Percentiles rank a stretch among this genome's conserved stretches.
These are phyloP conservation scores for Dioszegia hungarica DNA, from an alignment of 768 basidiomycete genomes.

Conservation along the genomic window DNA sequence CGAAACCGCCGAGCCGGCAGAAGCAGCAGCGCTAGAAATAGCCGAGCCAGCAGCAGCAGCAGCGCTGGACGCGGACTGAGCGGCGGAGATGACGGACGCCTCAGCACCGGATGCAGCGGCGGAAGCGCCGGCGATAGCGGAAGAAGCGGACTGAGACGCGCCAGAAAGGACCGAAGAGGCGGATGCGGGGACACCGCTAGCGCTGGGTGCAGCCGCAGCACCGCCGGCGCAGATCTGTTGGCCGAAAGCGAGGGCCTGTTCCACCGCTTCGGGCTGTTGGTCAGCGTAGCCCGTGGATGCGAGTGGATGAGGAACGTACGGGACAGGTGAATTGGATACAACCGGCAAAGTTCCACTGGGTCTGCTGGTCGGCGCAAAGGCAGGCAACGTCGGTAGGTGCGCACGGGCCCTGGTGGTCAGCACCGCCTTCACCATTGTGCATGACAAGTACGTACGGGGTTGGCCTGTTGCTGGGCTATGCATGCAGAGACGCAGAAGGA, in stretches of 20 bases:
- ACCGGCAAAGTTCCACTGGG: constrained; percentile 6
- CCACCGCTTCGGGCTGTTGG: neutral
- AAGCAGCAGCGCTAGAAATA: neutral
- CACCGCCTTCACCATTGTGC: neutral
- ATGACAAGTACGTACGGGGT: neutral
- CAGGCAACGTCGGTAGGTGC: neutral
- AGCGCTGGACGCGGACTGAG: neutral
- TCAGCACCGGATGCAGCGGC: neutral
- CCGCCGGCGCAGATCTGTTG: constrained; percentile 1
- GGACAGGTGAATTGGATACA: constrained; percentile 5
- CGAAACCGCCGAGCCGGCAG: neutral
- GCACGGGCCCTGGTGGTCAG: neutral
- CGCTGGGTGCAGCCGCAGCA: neutral
- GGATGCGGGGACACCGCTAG: neutral
- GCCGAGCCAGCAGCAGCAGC: neutral
- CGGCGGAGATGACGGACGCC: neutral
- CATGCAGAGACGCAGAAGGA: constrained; percentile 1
- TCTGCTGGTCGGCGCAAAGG: constrained; percentile 7
- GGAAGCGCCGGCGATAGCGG: neutral
- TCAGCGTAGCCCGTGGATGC: neutral
- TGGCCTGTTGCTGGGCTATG: constrained; percentile 1
- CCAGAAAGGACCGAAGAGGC: too few species aligned
- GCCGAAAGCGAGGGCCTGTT: neutral
- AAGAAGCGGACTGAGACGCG: too few species aligned
- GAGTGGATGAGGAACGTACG: neutral